Evolutionary conservation across 768 basidiomycete species (phyloP).

Genomic region (Termitomyces sp.): DNA sequence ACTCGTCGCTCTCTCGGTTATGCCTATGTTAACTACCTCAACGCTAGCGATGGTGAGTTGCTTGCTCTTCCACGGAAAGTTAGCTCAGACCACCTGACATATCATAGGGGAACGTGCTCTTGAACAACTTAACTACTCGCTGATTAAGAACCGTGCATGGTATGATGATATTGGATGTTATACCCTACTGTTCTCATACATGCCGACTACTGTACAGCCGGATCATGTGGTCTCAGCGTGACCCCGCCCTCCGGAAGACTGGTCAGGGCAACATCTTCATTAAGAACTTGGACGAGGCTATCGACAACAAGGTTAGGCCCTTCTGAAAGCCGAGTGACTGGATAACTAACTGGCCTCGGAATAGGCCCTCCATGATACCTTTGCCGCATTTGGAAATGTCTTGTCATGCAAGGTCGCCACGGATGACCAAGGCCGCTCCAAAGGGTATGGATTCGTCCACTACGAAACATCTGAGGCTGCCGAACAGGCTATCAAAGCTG

Average conservation of each 20-base stretch:
- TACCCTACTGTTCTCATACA: constrained; percentile 6
- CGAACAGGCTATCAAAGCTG: constrained; percentile 93
- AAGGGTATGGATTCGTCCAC: constrained; percentile 98
- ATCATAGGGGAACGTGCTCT: constrained; percentile 88
- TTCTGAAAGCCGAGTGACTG: not conserved
- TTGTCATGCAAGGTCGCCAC: constrained; percentile 98
- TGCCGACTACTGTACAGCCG: constrained; percentile 46
- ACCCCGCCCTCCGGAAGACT: constrained; percentile 98
- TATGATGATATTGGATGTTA: constrained; percentile 27
- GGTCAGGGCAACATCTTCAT: constrained; percentile 99
- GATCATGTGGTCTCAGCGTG: constrained; percentile 99
- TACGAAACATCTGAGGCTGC: constrained; percentile 98
- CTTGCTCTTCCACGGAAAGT: not conserved
- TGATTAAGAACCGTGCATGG: constrained; percentile 98
- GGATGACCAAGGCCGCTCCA: constrained; percentile 92
- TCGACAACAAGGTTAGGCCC: constrained; percentile 88
- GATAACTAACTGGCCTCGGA: not conserved
- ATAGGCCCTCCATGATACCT: constrained; percentile 98
- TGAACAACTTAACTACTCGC: constrained; percentile 98
- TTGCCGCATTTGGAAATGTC: constrained; percentile 98
- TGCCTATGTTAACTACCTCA: constrained; percentile 99
- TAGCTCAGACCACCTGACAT: constrained; percentile 7
- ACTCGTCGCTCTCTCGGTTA: constrained; percentile 99
- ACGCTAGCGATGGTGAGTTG: constrained; percentile 79
- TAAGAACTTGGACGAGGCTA: constrained; percentile 95